A percentile compares a stretch with the other conserved stretches of the same genome.
Conservation (phyloP, 768 basidiomycete genomes). For the Russula abietina region DNA sequence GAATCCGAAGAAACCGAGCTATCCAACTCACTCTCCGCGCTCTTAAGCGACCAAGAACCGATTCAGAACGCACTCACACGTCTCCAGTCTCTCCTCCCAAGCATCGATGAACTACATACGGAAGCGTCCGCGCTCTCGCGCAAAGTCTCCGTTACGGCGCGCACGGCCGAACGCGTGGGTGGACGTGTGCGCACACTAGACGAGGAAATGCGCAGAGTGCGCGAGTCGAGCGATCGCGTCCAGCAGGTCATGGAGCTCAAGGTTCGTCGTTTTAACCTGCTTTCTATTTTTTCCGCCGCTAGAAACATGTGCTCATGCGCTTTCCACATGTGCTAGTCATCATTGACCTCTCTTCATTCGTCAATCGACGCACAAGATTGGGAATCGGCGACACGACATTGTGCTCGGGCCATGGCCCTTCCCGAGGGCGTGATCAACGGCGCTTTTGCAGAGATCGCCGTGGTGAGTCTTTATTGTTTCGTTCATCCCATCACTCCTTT, state of each 20-base stretch:
- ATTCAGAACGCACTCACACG: constrained; percentile 56
- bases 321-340: constrained; percentile 44
- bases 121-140: constrained; percentile 51
- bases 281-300: background rate
- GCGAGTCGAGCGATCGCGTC: constrained; percentile 86
- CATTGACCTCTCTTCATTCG: constrained; percentile 49
- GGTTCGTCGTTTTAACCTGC: constrained; percentile 37
- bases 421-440: constrained; percentile 73
- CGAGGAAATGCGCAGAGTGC: constrained; percentile 86
- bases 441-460: constrained; percentile 77
- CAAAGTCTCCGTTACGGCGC: constrained; percentile 65
- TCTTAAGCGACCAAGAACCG: constrained; percentile 64
- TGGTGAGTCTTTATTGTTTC: constrained; percentile 45
- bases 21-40: constrained; percentile 61
- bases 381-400: constrained; percentile 91
- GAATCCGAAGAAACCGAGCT: constrained; percentile 75
- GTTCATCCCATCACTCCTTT: too few relatives aligned
- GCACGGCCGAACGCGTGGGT: constrained; percentile 85
- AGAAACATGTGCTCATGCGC: background rate
- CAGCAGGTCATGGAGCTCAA: constrained; percentile 94
- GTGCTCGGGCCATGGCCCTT: constrained; percentile 84
- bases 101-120: constrained; percentile 52
- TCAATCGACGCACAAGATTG: constrained; percentile 82
- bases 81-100: constrained; percentile 54
- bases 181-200: constrained; percentile 84